Conservation (phyloP, 495 filamentous ascomycete genomes). For the Usnea hakonensis region DNA sequence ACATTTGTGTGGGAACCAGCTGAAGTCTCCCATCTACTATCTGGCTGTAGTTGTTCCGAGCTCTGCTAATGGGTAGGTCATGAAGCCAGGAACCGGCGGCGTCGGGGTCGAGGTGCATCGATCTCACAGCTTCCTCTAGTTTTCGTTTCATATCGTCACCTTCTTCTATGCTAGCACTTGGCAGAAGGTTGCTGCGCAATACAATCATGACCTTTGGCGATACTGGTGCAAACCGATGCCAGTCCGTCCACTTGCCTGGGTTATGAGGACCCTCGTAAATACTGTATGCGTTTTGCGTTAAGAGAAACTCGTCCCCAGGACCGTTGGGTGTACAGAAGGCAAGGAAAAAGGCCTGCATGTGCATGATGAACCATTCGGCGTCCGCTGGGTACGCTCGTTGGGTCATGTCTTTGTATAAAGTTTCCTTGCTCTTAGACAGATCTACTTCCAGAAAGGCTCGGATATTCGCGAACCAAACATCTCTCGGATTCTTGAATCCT, state of each 20-base stretch:
- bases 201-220: slow-evolving; percentile 45
- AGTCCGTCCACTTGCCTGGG: slow-evolving; percentile 26
- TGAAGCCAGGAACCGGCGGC: slow-evolving; percentile 23
- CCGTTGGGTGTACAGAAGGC: slow-evolving; percentile 38
- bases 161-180: slow-evolving; percentile 17
- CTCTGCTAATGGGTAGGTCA: slow-evolving; percentile 35
- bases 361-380: slow-evolving; percentile 36
- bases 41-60: slow-evolving; percentile 33
- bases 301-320: slow-evolving; percentile 39
- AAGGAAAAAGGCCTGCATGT: slow-evolving; percentile 36
- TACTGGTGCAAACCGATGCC: slow-evolving; percentile 43
- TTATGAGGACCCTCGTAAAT: slow-evolving; percentile 40
- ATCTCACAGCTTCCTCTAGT: slow-evolving; percentile 3
- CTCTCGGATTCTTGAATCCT: slow-evolving; percentile 36
- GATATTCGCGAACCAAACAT: slow-evolving; percentile 49
- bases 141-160: slow-evolving; percentile 11
- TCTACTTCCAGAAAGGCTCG: slow-evolving; percentile 39
- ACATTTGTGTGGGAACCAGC: neutral
- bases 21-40: slow-evolving; percentile 26
- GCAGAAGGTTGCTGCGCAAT: slow-evolving; percentile 31
- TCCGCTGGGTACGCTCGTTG: slow-evolving; percentile 36
- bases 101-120: slow-evolving; percentile 1
- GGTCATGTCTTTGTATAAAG: slow-evolving; percentile 31
- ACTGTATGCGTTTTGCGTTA: slow-evolving; percentile 41
- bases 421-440: slow-evolving; percentile 31